A percentile compares a stretch with the other conserved stretches of the same genome.
These are phyloP conservation scores for Boletus barrowsii DNA, from an alignment of 768 basidiomycete genomes.

Conservation along the genomic window DNA sequence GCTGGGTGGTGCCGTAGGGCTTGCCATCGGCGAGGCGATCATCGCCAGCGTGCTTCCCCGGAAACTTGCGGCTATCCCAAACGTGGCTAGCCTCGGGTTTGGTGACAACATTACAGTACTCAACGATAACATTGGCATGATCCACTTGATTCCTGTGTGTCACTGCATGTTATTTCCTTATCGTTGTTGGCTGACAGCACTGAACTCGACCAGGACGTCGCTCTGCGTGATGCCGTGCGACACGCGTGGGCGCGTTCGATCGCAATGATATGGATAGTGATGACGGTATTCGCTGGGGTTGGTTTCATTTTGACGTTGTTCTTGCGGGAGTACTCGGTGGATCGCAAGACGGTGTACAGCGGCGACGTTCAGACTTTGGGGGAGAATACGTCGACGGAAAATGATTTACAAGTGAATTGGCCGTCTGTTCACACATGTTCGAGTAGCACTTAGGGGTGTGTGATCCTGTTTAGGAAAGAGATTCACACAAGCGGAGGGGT, in stretches of 20 bases:
- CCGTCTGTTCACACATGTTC: too few relatives aligned
- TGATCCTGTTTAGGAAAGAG: conserved; percentile 6
- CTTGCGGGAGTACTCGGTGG: conserved; percentile 57
- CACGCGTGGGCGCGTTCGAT: conserved; percentile 65
- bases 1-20: conserved; percentile 69
- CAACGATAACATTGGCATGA: conserved; percentile 41
- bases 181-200: neutral
- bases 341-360: conserved; percentile 46
- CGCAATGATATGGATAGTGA: conserved; percentile 60
- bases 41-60: conserved; percentile 50
- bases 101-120: conserved; percentile 41
- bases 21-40: conserved; percentile 69
- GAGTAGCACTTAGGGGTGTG: too few relatives aligned
- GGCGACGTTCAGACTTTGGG: conserved; percentile 20
- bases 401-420: too few relatives aligned
- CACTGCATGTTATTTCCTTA: neutral
- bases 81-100: conserved; percentile 16
- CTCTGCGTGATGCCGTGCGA: conserved; percentile 45
- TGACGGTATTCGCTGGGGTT: conserved; percentile 54
- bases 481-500: conserved; percentile 18
- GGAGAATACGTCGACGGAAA: neutral
- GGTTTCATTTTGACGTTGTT: conserved; percentile 52
- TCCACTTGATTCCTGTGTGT: conserved; percentile 31
- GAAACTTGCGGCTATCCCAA: conserved; percentile 34
- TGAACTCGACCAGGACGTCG: conserved; percentile 41